Evolutionary conservation across 106 monocot genomes (phyloP), one percentile per base, ranked within the genome.

Genomic region (Dioscorea zingiberensis): DNA sequence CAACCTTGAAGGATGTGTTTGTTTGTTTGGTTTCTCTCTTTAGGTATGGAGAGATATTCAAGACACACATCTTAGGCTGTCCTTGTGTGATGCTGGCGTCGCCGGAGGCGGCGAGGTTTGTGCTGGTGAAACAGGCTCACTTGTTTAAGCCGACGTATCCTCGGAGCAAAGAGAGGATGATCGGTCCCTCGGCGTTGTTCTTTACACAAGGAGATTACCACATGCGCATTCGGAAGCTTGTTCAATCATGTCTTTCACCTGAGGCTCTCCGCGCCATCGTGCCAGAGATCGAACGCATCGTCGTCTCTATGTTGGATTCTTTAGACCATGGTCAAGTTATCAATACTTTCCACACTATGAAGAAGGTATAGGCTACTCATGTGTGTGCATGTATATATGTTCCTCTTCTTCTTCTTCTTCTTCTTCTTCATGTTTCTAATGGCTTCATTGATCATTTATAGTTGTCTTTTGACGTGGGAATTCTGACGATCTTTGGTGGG

Each of bases 71-170:
- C 6, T 77, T 92, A 21, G 91, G 87, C 5, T 87, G 77, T 71
- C 79, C 82, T 0, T 85, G 92, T 64, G 82, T 93, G 65, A 93
- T 93, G 87, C 67, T 88, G 92, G 77, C 85, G n/a, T 82, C 82
- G 69, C 84, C 87, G n/a, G 87, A 93, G 80, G 87, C 92, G 14
- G 84, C 85, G 23, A 63, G 77, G 72, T 80, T 87, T 55, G 92
- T 93, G 59, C 69, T 93, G 54, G 84, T 83, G 62, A 75, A 58
- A 25, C 81, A 77, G 26, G 78, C 85, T 0, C 69, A 80, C 28
- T 77, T 87, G 3, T 93, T 93, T 75, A 84, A 78, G 68, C 80
- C 87, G 14, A 92, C 92, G 38, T 92, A 82, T 64, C 92, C 92
- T 7, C 61, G 26, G 69, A 93, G 87, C 87, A 93, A 93, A 71